Base-by-base conservation (phyloP, 441 rosid genomes). In the Erysimum cheiri region DNA sequence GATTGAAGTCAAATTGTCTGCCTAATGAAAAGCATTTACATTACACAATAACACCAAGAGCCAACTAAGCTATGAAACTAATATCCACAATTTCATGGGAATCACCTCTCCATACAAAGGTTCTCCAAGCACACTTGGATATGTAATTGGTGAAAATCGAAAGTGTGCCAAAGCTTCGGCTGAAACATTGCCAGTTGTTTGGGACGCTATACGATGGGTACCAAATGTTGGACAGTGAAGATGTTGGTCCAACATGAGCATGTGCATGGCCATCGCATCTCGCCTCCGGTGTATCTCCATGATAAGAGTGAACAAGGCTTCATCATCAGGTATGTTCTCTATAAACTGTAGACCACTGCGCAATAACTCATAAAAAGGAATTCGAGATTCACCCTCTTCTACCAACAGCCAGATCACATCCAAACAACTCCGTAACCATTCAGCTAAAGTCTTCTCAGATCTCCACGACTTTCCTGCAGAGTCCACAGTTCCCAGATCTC, bases 221-320 rank as follows among this genome's bases (percentile, higher is more conserved):
- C 99, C 99, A 87, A 92, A 90, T 24, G 99, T 82, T 57, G 98
- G 97, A 78, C 97, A 92, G 78, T 95, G 96, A 71, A 95, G 98
- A 76, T 92, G 98, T 67, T 92, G 99, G 76, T 89, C 99, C 78
- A 95, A 73, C 98, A 95, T 95, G 65, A 86, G 91, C 98, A 92
- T 95, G 75, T 95, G 97, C 96, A 82, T 84, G 28, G 98, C 99
- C 97, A 95, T 89, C 77, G 86, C 89, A 81, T 95, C 99, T 79
- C 97, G 84, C 80, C 98, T 89, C 88, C 97, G 78, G 70, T 84
- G 98, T 63, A 92, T 95, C 85, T 95, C 98, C 86, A 92, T 74
- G 75, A 92, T 84, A 56, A 85, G 93, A 37, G 96, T 88, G 77
- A 88, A 92, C 78, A 92, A 85, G 67, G 95, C 98, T 81, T 90